Evolutionary conservation across 139 green algal genomes (phyloP).

Genomic region (Micromonas commoda): DNA sequence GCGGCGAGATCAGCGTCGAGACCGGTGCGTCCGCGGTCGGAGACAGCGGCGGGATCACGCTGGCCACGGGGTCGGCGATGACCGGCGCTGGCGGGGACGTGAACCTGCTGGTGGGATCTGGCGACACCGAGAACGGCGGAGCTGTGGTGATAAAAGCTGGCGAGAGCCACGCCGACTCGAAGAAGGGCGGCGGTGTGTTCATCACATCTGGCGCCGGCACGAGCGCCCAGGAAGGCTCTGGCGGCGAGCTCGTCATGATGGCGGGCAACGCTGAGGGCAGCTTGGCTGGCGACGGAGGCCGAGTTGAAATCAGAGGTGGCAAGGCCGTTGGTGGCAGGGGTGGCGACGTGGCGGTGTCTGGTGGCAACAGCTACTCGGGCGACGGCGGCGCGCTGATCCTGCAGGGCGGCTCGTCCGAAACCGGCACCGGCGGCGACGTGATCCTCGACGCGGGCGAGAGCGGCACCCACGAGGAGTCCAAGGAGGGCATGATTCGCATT

Average conservation of each 20-base stretch:
- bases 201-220: constrained; percentile 6
- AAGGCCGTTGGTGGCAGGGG: background rate
- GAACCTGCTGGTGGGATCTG: constrained; percentile 14
- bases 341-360: constrained; percentile 7
- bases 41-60: background rate
- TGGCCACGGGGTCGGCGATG: background rate
- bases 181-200: background rate
- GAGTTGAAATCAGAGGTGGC: constrained; percentile 7
- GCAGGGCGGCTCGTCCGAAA: background rate
- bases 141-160: constrained; percentile 6
- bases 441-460: constrained; percentile 23
- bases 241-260: constrained; percentile 1
- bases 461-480: background rate
- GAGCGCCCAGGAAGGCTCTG: background rate
- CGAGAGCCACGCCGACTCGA: background rate
- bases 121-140: constrained; percentile 15
- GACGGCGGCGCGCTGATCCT: background rate
- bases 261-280: background rate
- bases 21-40: constrained; percentile 2
- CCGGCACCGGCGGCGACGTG: constrained; percentile 8
- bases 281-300: background rate
- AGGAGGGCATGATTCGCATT: constrained; percentile 16
- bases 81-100: background rate
- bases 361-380: background rate
- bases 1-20: constrained; percentile 9